Conservation (phyloP, 192 early-diverging fungal species). For the Coemansia nantahalensis region DNA sequence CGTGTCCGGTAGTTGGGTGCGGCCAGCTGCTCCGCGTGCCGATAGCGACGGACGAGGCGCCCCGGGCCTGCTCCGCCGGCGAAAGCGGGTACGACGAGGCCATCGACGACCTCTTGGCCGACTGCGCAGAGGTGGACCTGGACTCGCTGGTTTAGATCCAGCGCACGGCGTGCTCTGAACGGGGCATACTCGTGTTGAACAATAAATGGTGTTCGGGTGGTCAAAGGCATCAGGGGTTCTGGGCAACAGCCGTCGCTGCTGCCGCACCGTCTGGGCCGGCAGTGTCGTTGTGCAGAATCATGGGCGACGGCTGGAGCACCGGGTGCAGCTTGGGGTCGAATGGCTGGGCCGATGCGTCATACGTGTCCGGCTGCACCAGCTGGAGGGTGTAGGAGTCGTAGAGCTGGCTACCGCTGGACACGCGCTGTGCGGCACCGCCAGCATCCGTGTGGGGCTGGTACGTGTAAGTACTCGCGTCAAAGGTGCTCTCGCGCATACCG, state of each 20-base stretch:
- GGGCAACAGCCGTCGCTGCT: no score
- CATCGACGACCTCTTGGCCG: background rate
- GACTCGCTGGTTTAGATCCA: no score
- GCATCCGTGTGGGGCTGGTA: no score
- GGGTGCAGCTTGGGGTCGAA: slow-evolving; percentile 39
- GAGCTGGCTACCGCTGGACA: no score
- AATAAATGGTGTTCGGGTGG: no score
- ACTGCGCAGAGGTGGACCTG: background rate
- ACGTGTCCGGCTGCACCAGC: background rate
- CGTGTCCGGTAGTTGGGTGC: slow-evolving; percentile 42
- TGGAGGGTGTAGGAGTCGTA: no score
- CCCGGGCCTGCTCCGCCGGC: no score
- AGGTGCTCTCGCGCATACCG: background rate
- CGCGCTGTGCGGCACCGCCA: no score
- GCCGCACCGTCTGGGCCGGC: no score
- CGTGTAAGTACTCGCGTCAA: no score
- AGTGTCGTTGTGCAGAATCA: slow-evolving; percentile 13
- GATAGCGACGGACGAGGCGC: background rate
- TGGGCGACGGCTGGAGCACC: slow-evolving; percentile 25
- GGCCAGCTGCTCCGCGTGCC: slow-evolving; percentile 5
- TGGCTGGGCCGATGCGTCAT: slow-evolving; percentile 2
- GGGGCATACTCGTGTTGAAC: no score
- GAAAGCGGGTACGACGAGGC: background rate
- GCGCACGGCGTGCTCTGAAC: background rate
- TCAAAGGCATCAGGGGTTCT: no score